These are phyloP conservation scores for Adansonia digitata DNA, from an alignment of 345 rosid species.

Conservation along the genomic window DNA sequence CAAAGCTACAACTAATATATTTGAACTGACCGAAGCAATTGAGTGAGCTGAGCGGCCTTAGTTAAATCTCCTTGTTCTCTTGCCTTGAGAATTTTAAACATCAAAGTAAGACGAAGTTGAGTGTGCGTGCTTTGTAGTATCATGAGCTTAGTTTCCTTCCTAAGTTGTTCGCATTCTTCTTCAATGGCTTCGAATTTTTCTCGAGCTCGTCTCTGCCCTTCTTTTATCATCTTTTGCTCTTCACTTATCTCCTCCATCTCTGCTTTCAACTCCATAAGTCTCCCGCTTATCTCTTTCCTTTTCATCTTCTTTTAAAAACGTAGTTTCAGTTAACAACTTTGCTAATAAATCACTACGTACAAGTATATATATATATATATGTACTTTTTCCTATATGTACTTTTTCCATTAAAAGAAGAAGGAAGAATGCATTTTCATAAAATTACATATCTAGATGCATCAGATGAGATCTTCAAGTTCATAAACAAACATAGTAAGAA, in stretches of 20 bases:
- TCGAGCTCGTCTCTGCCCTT: not conserved
- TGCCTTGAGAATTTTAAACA: not conserved
- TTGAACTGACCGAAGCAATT: not conserved
- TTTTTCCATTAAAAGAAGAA: no score
- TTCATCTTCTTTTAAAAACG: not conserved
- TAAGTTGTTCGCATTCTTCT: not conserved
- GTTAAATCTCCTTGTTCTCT: not conserved
- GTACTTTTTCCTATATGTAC: no score
- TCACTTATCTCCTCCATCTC: not conserved
- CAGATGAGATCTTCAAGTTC: no score
- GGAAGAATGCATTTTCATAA: no score
- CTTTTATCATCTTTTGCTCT: not conserved
- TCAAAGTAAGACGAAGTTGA: not conserved
- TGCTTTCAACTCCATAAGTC: not conserved
- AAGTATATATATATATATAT: no score
- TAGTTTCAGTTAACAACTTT: no score
- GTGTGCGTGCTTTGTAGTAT: not conserved
- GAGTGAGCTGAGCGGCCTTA: not conserved
- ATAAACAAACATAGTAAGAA: no score
- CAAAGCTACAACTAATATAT: no score
- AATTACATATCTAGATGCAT: no score
- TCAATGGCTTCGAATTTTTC: not conserved
- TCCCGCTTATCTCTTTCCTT: not conserved
- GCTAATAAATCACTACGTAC: no score
- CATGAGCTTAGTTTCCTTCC: not conserved